phyloP scores from a whole-genome alignment of 2,329 filamentous ascomycete species.

The Verticillium dahliae region DNA sequence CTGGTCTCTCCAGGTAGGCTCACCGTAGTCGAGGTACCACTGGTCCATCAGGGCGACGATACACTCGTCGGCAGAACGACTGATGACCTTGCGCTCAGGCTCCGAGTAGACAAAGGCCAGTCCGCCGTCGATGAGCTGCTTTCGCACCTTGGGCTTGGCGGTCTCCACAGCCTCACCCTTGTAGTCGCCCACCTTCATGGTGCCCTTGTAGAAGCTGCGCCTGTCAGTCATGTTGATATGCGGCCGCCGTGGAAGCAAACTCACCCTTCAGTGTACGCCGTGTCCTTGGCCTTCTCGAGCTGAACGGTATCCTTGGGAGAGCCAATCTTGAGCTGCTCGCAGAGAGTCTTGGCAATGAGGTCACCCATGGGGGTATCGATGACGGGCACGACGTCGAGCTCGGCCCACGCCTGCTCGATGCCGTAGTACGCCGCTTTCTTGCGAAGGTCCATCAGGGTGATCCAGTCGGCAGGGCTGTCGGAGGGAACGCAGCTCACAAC shows the following conservation, averaged over 20 bases:
- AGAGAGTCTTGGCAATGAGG: conserved; percentile 72
- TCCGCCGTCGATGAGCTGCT: conserved; percentile 67
- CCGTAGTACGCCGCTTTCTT: conserved; percentile 97
- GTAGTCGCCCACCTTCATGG: conserved; percentile 81
- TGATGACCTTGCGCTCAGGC: conserved; percentile 83
- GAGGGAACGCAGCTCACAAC: conserved; percentile 95
- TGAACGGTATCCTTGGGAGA: conserved; percentile 92
- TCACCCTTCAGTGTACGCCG: conserved; percentile 86
- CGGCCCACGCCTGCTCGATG: conserved; percentile 94
- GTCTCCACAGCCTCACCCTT: conserved; percentile 80
- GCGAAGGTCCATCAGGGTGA: conserved; percentile 76
- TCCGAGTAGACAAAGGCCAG: conserved; percentile 90
- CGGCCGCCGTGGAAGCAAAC: not conserved
- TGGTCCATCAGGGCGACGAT: conserved; percentile 91
- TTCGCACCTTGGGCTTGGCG: conserved; percentile 78
- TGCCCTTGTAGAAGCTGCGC: conserved; percentile 75
- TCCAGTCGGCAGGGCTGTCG: conserved; percentile 92
- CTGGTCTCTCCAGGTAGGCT: conserved; percentile 75
- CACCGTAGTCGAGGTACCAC: conserved; percentile 90
- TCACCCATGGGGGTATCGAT: conserved; percentile 89
- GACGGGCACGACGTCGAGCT: conserved; percentile 81
- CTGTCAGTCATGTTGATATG: not conserved
- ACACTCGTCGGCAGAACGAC: conserved; percentile 85
- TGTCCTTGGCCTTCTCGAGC: conserved; percentile 83
- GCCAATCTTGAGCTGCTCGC: conserved; percentile 91